A percentile compares a stretch with the other conserved stretches of the same genome.
Conservation (phyloP, 2,329 filamentous ascomycete species). For the Sarocladium kiliense region DNA sequence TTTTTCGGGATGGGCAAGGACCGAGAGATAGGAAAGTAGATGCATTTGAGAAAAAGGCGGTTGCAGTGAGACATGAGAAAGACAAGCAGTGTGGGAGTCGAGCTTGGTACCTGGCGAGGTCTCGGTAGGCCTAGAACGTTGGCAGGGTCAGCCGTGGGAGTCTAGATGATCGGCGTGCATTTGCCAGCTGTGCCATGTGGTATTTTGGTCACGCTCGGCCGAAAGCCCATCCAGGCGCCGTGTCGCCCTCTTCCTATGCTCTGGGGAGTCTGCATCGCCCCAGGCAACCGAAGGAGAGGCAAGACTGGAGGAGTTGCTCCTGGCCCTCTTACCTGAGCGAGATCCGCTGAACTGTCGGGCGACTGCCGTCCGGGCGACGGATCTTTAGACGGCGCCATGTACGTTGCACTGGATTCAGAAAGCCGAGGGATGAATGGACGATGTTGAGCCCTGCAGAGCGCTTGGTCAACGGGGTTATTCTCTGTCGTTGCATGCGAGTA, state of each 20-base stretch:
- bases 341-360: background rate
- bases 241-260: too few species aligned
- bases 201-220: background rate
- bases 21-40: background rate
- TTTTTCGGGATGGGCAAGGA: background rate
- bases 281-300: too few species aligned
- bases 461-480: background rate
- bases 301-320: background rate
- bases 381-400: conserved; percentile 5
- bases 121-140: conserved; percentile 30
- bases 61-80: conserved; percentile 3
- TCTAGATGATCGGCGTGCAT: background rate
- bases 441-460: background rate
- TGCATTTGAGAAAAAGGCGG: background rate
- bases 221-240: too few species aligned
- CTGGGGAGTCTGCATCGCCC: too few species aligned
- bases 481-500: too few species aligned
- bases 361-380: background rate
- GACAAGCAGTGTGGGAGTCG: background rate
- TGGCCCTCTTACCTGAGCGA: conserved; percentile 6
- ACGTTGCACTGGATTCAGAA: background rate
- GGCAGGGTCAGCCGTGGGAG: conserved; percentile 15
- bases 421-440: background rate
- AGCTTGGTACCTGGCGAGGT: conserved; percentile 26
- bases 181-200: conserved; percentile 3